Percentiles rank a stretch among this genome's conserved stretches.
phyloP scores from a whole-genome alignment of 1,139 yeast species.

The Spathaspora sp. region DNA sequence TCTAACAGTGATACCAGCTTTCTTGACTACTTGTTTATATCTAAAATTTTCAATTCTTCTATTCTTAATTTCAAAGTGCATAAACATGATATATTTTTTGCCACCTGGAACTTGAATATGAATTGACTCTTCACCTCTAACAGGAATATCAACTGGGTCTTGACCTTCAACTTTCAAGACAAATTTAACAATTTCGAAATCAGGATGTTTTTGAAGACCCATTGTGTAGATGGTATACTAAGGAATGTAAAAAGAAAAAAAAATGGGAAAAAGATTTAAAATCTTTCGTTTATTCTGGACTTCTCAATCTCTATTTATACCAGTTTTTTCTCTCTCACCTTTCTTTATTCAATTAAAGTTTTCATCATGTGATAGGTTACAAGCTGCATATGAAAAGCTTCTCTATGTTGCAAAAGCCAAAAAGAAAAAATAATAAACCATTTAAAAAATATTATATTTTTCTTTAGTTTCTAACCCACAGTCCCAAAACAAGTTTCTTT shows the following conservation, averaged over 20 bases:
- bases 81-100: constrained; percentile 33
- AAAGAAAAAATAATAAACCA: no score
- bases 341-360: not conserved
- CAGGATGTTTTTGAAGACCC: constrained; percentile 21
- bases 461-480: not conserved
- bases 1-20: constrained; percentile 38
- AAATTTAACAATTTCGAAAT: constrained; percentile 35
- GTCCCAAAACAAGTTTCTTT: constrained; percentile 15
- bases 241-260: not conserved
- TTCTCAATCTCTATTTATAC: not conserved
- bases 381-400: not conserved
- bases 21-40: constrained; percentile 40
- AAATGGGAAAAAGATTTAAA: not conserved
- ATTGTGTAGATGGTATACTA: constrained; percentile 3
- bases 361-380: not conserved
- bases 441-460: no score
- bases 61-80: constrained; percentile 35
- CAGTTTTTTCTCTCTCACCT: not conserved
- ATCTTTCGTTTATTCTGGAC: not conserved
- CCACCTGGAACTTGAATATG: constrained; percentile 39
- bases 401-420: not conserved
- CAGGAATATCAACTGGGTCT: constrained; percentile 27
- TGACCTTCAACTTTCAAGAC: constrained; percentile 32
- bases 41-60: constrained; percentile 31
- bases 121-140: constrained; percentile 30